Base-by-base conservation (phyloP, 768 basidiomycete genomes). In the Sistotremastrum niveocremeum region DNA sequence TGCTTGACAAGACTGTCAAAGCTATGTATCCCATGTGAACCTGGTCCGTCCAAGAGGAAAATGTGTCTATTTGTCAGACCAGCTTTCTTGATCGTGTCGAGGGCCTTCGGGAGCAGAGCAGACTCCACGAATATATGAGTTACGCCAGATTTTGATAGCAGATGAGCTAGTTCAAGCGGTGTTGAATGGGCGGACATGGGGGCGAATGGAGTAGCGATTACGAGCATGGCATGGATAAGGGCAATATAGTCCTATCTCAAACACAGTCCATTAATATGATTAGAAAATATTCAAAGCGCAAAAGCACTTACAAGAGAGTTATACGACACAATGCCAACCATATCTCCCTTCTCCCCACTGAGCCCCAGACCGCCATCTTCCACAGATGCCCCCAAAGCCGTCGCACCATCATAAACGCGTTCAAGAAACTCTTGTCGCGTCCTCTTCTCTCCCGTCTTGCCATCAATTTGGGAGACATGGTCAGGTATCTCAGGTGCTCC, bases 261-360 rank as follows among this genome's bases (percentile, higher is more conserved):
- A 44, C 28, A 4, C 2, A 37, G 28, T 9, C 45, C 3, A 6
- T 44, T 10, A 41, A 45, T 20, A 6, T 46, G 41, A 7, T 20
- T 33, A 6, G 45, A 29, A 34, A n/a, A 10, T 46, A 32, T 9
- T 34, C 33, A 33, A 30, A 38, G n/a, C 34, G 31, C 8, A 31
- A 6, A 2, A 32, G 43, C 5, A 59, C 75, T 51, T 60, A 83
- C 84, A 57, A 77, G 56, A 34, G 72, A 78, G 56, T 86, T 87
- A 40, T 79, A 71, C 59, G 74, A 75, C 56, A 84, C 70, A 10
- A 87, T 73, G 5, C 81, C 84, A 12, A 84, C 67, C 28, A 84
- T 72, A 44, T 81, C 78, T 0, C 65, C 66, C 12, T 70, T 64
- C 37, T 63, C 64, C 0, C 59, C 57, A 4, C 59, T 54, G 7